Evolutionary conservation across 2,329 filamentous ascomycete genomes (phyloP).

Genomic region (Neocatenulostroma microsporum): DNA sequence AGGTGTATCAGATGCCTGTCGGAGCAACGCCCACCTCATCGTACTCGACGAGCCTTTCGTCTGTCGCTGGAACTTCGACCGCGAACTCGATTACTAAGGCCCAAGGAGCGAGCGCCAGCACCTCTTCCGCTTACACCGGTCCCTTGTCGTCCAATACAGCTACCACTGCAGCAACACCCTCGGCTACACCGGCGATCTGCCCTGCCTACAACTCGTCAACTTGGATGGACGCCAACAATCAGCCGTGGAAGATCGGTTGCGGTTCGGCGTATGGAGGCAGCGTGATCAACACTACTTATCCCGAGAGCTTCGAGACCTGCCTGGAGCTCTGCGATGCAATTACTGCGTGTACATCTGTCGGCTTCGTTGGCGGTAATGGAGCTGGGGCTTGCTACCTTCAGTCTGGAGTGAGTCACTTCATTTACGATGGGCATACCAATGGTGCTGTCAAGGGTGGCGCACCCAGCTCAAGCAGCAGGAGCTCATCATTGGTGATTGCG

Average conservation of each 20-base stretch:
- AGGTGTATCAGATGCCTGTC: slow-evolving; percentile 31
- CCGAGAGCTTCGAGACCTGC: slow-evolving; percentile 15
- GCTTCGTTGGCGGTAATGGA: slow-evolving; percentile 16
- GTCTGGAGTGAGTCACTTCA: slow-evolving; percentile 3
- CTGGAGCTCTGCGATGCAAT: slow-evolving; percentile 14
- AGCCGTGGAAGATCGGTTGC: slow-evolving; percentile 10
- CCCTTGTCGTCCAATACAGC: slow-evolving; percentile 16
- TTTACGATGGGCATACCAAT: slow-evolving; percentile 12
- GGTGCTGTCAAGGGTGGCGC: slow-evolving; percentile 7
- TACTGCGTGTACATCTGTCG: slow-evolving; percentile 11
- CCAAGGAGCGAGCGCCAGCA: too few species aligned
- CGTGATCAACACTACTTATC: background rate
- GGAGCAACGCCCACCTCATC: slow-evolving; percentile 15
- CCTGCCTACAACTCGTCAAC: slow-evolving; percentile 10
- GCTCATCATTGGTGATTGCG: too few species aligned
- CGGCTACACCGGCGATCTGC: slow-evolving; percentile 13
- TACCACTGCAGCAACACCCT: background rate
- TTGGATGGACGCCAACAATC: slow-evolving; percentile 10
- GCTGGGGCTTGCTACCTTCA: slow-evolving; percentile 18
- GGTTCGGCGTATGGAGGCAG: slow-evolving; percentile 6
- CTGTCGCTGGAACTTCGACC: too few species aligned
- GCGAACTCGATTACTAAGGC: too few species aligned
- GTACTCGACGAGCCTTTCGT: slow-evolving; percentile 22
- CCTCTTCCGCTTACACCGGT: slow-evolving; percentile 20
- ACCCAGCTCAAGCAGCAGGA: too few species aligned